Conservation (phyloP, 179 eudicot genomes). For the Heliamphora pulchella region DNA sequence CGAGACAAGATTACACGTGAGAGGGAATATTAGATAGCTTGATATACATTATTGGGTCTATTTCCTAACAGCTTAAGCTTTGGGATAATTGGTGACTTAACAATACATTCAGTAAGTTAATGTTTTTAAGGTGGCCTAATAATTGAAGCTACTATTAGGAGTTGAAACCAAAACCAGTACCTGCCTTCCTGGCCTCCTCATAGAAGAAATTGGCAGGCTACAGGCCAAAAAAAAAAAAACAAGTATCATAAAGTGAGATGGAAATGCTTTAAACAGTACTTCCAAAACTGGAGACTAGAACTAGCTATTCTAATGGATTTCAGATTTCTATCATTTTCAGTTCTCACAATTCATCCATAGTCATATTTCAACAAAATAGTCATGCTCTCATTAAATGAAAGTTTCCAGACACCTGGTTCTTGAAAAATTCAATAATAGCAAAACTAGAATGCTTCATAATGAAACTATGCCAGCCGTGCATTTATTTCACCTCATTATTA, state of each 20-base stretch:
- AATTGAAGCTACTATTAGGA: not conserved
- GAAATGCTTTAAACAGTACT: constrained; percentile 1
- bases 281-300: not conserved
- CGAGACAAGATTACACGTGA: too few species aligned
- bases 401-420: not conserved
- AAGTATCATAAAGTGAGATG: not conserved
- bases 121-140: too few species aligned
- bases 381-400: not conserved
- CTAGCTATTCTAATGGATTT: not conserved
- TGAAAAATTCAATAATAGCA: not conserved
- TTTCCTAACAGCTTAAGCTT: too few species aligned
- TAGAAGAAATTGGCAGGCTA: not conserved
- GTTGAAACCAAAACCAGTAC: not conserved
- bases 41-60: too few species aligned
- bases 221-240: not conserved
- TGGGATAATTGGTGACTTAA: too few species aligned
- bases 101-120: too few species aligned
- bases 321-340: not conserved
- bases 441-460: not conserved
- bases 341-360: not conserved
- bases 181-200: too few species aligned
- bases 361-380: not conserved
- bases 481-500: not conserved
- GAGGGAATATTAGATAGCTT: too few species aligned
- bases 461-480: not conserved